Base-by-base conservation (phyloP, 768 basidiomycete genomes). In the Calocera viscosa region DNA sequence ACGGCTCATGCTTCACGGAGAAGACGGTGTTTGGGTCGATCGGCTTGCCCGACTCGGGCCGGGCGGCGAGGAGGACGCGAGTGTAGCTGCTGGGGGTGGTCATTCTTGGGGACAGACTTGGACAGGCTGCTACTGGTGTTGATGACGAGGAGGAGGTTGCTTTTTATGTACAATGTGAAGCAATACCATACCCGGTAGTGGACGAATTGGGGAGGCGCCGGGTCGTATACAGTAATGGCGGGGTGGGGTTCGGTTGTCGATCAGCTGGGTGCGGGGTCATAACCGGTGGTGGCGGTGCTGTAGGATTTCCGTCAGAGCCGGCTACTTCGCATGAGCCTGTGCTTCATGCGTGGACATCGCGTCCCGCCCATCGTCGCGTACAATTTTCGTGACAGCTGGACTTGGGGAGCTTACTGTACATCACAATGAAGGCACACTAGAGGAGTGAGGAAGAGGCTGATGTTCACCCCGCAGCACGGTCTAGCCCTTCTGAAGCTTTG, bases 1-100 rank as follows among this genome's bases (percentile, higher is more conserved):
- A 60, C 16, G 72, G 66, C 28, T 68, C 64, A n/a, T 35, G 30
- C 38, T 63, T 47, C 35, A 72, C 66, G 14, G 24, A 28, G 53
- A 30, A 63, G 67, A 60, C 53, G 26, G 30, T 32, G 30, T 5
- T 8, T 3, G 53, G 53, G 30, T 60, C 53, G 53, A 60, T 16
- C 8, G 22, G 53, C 30, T 60, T 26, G 53, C 26, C 30, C 14
- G 53, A 16, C 30, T 12, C 14, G 14, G 53, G 53, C 14, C 53
- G 53, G 24, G 53, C 8, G 26, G 53, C 24, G 53, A 60, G 53
- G 53, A 60, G 8, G 53, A 60, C 53, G 24, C 53, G 53, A 16
- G 24, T 60, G 53, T 60, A 60, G 26, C 14, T 60, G 11, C 26
- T 60, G 2, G 53, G 53, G 22, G 53, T 60, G 26, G 53, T 7